Conservation (phyloP, 495 filamentous ascomycete genomes). For the Trichoderma erinaceum region DNA sequence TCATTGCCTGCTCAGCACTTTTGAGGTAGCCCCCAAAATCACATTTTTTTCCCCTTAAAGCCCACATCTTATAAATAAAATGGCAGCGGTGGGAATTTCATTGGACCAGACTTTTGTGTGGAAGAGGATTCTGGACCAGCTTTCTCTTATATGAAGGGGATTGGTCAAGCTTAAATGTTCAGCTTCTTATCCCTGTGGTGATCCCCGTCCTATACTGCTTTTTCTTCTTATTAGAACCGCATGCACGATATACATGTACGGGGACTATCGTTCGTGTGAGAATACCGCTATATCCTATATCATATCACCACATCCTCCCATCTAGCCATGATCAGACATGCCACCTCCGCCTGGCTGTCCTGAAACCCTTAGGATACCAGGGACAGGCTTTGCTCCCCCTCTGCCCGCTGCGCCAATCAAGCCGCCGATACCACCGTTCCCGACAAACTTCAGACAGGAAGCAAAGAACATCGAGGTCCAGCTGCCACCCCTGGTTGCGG, state of each 20-base stretch:
- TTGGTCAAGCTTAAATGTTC: not conserved
- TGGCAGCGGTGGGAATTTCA: not conserved
- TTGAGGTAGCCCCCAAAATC: not conserved
- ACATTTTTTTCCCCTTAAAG: not conserved
- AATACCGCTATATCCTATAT: not conserved
- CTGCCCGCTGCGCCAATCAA: not conserved
- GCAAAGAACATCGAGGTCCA: conserved; percentile 14
- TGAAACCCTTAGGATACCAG: conserved; percentile 6
- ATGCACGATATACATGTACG: not conserved
- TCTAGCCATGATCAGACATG: conserved; percentile 10
- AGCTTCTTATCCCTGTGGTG: not conserved
- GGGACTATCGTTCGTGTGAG: not conserved
- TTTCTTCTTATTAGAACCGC: not conserved
- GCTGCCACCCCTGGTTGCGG: conserved; percentile 15
- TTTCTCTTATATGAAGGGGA: not conserved
- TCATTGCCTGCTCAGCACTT: not conserved
- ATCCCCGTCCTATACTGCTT: not conserved
- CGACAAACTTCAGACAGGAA: not conserved
- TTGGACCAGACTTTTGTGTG: not conserved
- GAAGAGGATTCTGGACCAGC: not conserved
- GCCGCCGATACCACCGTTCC: not conserved
- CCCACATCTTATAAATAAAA: not conserved
- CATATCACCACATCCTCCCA: too few relatives aligned
- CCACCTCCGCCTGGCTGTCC: conserved; percentile 5
- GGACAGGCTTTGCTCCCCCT: not conserved